These are phyloP conservation scores for Cryptococcus wingfieldii DNA, from an alignment of 1,284 basidiomycete genomes.

Conservation along the genomic window DNA sequence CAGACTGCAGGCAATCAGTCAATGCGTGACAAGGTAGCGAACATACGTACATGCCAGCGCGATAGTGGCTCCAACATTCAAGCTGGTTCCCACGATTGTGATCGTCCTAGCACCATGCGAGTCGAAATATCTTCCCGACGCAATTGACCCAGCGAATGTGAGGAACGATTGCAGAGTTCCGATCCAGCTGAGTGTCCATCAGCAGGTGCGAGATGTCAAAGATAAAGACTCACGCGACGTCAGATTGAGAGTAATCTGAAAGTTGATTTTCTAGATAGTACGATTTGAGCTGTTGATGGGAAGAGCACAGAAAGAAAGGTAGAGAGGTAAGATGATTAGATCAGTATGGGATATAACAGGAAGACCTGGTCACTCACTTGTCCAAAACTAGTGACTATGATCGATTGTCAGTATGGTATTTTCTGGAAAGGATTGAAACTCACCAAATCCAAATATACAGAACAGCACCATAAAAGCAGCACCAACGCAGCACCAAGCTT, in stretches of 20 bases:
- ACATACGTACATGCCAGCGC: conserved; percentile 39
- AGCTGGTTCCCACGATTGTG: conserved; percentile 24
- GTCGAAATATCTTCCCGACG: conserved; percentile 44
- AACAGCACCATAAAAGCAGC: conserved; percentile 39
- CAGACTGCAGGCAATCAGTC: conserved; percentile 21
- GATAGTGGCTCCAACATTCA: conserved; percentile 28
- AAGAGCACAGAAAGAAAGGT: no score
- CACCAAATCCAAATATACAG: conserved; percentile 43
- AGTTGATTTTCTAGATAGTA: conserved; percentile 43
- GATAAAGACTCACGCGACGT: conserved; percentile 33
- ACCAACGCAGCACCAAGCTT: conserved; percentile 42
- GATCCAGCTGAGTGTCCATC: conserved; percentile 30
- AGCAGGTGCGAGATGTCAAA: neutral
- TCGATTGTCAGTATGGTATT: neutral
- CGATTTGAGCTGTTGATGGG: conserved; percentile 18
- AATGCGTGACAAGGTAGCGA: neutral
- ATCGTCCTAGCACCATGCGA: conserved; percentile 35
- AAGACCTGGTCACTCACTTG: conserved; percentile 3
- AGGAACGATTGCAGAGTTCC: conserved; percentile 35
- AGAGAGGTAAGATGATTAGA: no score
- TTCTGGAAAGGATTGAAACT: conserved; percentile 10
- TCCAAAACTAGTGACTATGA: conserved; percentile 38
- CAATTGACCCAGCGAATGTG: conserved; percentile 32
- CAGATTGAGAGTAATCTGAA: conserved; percentile 26
- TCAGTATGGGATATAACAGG: no score